Evolutionary conservation across 306 rosid genomes (phyloP).

Genomic region (Quercus robur): DNA sequence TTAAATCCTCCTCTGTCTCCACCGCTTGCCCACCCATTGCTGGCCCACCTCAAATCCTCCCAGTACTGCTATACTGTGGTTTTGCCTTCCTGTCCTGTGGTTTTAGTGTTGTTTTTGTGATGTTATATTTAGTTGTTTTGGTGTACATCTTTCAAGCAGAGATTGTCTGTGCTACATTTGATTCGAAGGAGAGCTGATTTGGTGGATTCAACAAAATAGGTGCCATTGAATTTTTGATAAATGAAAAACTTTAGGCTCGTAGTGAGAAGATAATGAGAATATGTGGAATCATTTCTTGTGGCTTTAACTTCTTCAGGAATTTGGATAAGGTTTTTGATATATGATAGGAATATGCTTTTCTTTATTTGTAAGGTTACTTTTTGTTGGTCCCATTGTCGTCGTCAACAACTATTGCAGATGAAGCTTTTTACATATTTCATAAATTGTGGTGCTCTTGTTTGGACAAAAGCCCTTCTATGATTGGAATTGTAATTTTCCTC

Average conservation of each 20-base stretch:
- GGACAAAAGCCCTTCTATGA: too few relatives aligned
- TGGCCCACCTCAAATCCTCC: too few relatives aligned
- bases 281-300: slow-evolving; percentile 14
- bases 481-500: too few relatives aligned
- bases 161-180: slow-evolving; percentile 18
- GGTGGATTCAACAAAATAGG: slow-evolving; percentile 18
- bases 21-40: too few relatives aligned
- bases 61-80: too few relatives aligned
- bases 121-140: too few relatives aligned
- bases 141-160: slow-evolving; percentile 54
- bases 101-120: too few relatives aligned
- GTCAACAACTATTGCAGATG: neutral
- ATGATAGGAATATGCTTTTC: slow-evolving; percentile 14
- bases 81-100: too few relatives aligned
- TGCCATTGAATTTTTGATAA: slow-evolving; percentile 3
- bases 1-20: too few relatives aligned
- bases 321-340: slow-evolving; percentile 30
- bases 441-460: too few relatives aligned
- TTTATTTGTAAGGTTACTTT: neutral
- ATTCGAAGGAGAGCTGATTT: slow-evolving; percentile 19
- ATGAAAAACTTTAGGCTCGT: neutral
- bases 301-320: slow-evolving; percentile 18
- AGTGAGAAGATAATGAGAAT: neutral
- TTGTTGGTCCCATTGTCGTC: slow-evolving; percentile 6
- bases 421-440: too few relatives aligned